Evolutionary conservation across 2,329 filamentous ascomycete genomes (phyloP), one percentile per base, ranked within the genome.

Genomic region (Calonectria hawksworthii): DNA sequence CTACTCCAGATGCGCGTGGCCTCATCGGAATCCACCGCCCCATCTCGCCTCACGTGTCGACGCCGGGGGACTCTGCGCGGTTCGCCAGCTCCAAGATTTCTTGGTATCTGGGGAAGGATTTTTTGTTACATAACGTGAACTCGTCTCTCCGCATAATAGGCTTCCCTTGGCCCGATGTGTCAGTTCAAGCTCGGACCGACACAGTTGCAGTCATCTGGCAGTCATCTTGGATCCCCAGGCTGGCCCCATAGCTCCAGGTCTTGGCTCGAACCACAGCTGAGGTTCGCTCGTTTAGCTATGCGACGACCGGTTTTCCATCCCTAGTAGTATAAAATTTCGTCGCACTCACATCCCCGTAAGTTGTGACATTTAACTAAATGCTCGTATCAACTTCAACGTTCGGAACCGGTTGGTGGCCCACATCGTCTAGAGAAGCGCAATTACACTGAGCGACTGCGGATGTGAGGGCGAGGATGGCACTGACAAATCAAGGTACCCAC

Each of bases 341-440:
- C n/a, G n/a, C 2, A 30, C 16, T 26, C 56, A 18, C 26, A 3
- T 16, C 18, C 28, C 26, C 23, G 36, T 13, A 34, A 23, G 23
- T 16, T 41, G 23, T 26, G 18, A 11, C 26, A 13, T 21, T 28
- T 41, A 14, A 8, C 2, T 16, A 21, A 10, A 18, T 16, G 23
- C 34, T 23, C n/a, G 18, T 28, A 21, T 32, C 28, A n/a, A 34
- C 28, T 34, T n/a, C 14, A 21, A 18, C 14, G 30, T 28, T 41
- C 23, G 13, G 16, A 16, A 23, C 32, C 3, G n/a, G n/a, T n/a
- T 1, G 14, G n/a, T 16, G 9, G n/a, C 9, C 2, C 5, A 13
- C 36, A 14, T 38, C 80, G 81, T 44, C 71, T 86, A 63, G 56
- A 76, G 28, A 86, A 75, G 84, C 23, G n/a, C n/a, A 41, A 16